A percentile compares a stretch with the other conserved stretches of the same genome.
Conservation (phyloP, 2,329 filamentous ascomycete genomes). For the Penicillium sp. region DNA sequence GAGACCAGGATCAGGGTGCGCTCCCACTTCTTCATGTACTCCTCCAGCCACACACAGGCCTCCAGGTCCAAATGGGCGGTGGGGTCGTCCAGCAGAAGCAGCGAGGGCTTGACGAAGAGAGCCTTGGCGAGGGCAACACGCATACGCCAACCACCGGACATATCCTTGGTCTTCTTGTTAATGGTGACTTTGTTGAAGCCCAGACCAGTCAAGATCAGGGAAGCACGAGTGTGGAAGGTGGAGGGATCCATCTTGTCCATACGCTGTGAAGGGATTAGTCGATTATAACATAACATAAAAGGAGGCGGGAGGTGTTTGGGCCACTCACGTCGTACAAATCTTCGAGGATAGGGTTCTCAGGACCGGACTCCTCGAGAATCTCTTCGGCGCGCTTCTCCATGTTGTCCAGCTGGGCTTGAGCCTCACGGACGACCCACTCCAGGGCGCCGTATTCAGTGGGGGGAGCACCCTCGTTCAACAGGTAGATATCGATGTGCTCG, state of each 20-base stretch:
- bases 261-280: conserved; percentile 61
- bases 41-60: conserved; percentile 99
- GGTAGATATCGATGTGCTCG: conserved; percentile 96
- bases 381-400: conserved; percentile 88
- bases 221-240: conserved; percentile 93
- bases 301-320: not conserved
- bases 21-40: conserved; percentile 99
- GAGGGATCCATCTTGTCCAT: conserved; percentile 99
- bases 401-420: conserved; percentile 87
- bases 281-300: not conserved
- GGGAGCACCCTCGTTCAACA: conserved; percentile 95
- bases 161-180: conserved; percentile 99
- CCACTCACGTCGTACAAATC: conserved; percentile 88
- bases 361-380: conserved; percentile 87
- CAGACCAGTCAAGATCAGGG: conserved; percentile 95
- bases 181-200: conserved; percentile 99
- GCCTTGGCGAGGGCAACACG: conserved; percentile 97
- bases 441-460: conserved; percentile 86
- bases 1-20: conserved; percentile 95
- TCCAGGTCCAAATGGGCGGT: conserved; percentile 99
- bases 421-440: conserved; percentile 96
- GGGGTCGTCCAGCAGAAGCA: conserved; percentile 95
- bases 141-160: conserved; percentile 99
- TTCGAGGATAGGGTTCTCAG: conserved; percentile 86
- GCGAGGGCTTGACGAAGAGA: conserved; percentile 95